Evolutionary conservation across 1,139 yeast genomes (phyloP).

Genomic region (Geotrichum carabidarum): DNA sequence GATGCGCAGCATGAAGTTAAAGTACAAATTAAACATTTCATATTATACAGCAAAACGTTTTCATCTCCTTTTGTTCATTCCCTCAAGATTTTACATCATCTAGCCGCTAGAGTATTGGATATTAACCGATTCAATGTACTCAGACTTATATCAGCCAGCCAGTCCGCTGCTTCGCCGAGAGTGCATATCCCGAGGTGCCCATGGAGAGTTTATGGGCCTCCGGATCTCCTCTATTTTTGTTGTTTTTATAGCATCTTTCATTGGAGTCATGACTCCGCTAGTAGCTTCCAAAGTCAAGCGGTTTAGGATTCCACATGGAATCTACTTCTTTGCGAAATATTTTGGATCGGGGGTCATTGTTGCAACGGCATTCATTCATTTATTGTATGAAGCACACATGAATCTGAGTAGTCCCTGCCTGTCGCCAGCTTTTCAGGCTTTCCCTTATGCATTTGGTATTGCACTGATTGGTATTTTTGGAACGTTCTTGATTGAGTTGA

Average conservation of each 20-base stretch:
- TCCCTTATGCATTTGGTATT: slow-evolving; percentile 60
- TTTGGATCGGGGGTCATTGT: slow-evolving; percentile 92
- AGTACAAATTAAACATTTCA: slow-evolving; percentile 2
- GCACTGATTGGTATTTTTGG: slow-evolving; percentile 45
- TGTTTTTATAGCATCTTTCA: slow-evolving; percentile 52
- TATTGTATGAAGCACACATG: slow-evolving; percentile 71
- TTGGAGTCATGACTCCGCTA: slow-evolving; percentile 47
- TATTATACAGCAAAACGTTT: too few species aligned
- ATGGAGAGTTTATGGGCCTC: slow-evolving; percentile 51
- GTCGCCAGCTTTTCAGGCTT: slow-evolving; percentile 49
- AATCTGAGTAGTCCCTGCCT: slow-evolving; percentile 50
- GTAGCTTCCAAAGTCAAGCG: slow-evolving; percentile 28
- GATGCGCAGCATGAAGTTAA: not conserved
- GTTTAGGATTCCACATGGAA: slow-evolving; percentile 48
- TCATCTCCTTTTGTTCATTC: not conserved
- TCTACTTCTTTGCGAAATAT: slow-evolving; percentile 67
- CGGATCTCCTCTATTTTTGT: slow-evolving; percentile 72
- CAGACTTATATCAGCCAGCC: not conserved
- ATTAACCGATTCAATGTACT: not conserved
- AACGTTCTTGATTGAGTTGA: slow-evolving; percentile 35
- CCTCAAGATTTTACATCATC: not conserved
- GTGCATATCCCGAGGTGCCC: slow-evolving; percentile 33
- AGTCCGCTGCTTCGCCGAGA: slow-evolving; percentile 2
- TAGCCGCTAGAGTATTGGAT: too few species aligned
- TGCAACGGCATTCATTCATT: slow-evolving; percentile 83